These are phyloP conservation scores for Glycine latifolia DNA, from an alignment of 306 rosid species.

Conservation along the genomic window DNA sequence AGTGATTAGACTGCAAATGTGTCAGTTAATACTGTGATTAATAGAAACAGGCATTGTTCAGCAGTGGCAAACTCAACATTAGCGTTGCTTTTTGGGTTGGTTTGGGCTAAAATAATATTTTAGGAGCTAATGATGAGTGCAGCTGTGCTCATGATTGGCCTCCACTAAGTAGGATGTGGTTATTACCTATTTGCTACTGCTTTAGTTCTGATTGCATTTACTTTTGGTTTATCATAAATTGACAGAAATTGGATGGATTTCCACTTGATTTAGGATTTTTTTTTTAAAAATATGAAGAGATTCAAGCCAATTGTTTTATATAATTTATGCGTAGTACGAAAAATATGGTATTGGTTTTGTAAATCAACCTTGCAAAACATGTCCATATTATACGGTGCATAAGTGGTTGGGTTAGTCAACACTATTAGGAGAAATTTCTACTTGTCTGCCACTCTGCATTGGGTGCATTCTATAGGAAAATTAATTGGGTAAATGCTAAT, in stretches of 20 bases:
- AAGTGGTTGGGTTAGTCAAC: not conserved
- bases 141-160: conserved; percentile 42
- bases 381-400: not conserved
- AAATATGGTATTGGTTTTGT: not conserved
- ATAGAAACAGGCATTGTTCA: too few relatives aligned
- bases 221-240: too few relatives aligned
- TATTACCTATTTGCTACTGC: conserved; percentile 41
- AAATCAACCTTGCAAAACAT: not conserved
- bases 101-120: not conserved
- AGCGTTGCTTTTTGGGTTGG: too few relatives aligned
- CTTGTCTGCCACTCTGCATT: not conserved
- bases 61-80: too few relatives aligned
- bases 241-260: not conserved
- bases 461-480: not conserved
- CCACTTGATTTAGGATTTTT: not conserved
- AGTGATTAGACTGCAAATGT: too few relatives aligned
- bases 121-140: not conserved
- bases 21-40: too few relatives aligned
- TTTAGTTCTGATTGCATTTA: conserved; percentile 41
- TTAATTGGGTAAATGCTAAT: not conserved
- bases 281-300: not conserved
- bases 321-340: not conserved
- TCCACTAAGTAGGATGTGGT: conserved; percentile 7
- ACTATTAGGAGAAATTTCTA: not conserved
- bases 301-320: not conserved